Base-by-base conservation (phyloP, 192 early-diverging fungal genomes). In the Coemansia sp. region DNA sequence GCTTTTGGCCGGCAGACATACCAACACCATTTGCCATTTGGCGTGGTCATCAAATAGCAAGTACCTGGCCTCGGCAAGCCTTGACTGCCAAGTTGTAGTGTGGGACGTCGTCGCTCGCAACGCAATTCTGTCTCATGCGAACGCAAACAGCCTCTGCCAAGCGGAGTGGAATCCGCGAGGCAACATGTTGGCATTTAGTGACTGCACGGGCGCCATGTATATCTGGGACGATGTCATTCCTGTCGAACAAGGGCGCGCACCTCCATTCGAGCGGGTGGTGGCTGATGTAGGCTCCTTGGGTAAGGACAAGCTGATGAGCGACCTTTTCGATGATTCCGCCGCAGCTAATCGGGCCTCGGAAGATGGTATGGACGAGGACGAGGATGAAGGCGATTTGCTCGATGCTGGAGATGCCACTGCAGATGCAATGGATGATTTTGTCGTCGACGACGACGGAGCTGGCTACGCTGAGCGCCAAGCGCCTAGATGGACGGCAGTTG, bases 391-490 rank as follows among this genome's bases (percentile, higher is more conserved):
- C 15, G 66, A 52, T 27, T 34, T 64, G 3, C 59, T 61, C 16
- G 70, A 69, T 20, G 66, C 44, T 32, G 66, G 58, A 38, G 73
- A 83, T 6, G 84, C 84, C 24, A 84, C 76, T 16, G 86, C 75
- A 13, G 89, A 87, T 9, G 89, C 76, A n/a, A 52, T 89, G 45
- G 84, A 92, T 56, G 89, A 95, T 62, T 97, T 97, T 87, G 88
- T 97, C 0, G 91, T 89, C 0, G 93, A 95, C 69, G 95, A 97
- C 71, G 93, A 95, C 61, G 91, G 89, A 13, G 88, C 75, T 13
- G 90, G 88, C 4, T 94, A 95, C 29, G 65, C 65, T 24, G 74
- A 82, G 61, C 68, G 45, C 68, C 74, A 84, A 11, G 84, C 84
- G 16, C 61, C 64, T 44, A 61, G 64, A 44, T 70, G 70, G 74